Percentiles rank a stretch among this genome's conserved stretches.
Evolutionary conservation across 2,329 filamentous ascomycete species (phyloP).

Genomic region (Tolypocladium cylindrosporum): DNA sequence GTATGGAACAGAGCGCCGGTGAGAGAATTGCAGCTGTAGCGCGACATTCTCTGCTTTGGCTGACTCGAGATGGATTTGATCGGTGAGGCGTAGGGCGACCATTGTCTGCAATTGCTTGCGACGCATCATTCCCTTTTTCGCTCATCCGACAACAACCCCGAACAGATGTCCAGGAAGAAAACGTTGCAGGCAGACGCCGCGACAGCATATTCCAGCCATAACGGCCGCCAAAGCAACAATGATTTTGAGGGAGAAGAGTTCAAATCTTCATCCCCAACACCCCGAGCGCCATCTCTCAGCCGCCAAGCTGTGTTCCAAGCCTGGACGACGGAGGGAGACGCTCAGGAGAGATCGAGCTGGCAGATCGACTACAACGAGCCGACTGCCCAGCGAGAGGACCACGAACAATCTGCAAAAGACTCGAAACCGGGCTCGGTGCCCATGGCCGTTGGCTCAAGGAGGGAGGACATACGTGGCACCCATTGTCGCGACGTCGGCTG

Average conservation of each 20-base stretch:
- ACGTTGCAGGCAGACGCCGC: constrained; percentile 17
- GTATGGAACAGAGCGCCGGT: constrained; percentile 65
- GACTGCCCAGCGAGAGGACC: constrained; percentile 69
- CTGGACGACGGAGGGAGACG: constrained; percentile 46
- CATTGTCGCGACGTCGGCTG: constrained; percentile 32
- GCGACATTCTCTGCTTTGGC: constrained; percentile 86
- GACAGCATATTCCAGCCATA: constrained; percentile 16
- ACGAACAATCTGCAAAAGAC: constrained; percentile 60
- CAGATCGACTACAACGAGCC: constrained; percentile 26
- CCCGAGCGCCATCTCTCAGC: constrained; percentile 53
- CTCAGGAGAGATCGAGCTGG: constrained; percentile 72
- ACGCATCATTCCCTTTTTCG: background rate
- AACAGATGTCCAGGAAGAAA: constrained; percentile 30
- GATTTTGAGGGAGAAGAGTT: constrained; percentile 63
- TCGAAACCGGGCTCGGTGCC: constrained; percentile 38
- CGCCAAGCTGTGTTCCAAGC: constrained; percentile 36
- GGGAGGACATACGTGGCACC: constrained; percentile 43
- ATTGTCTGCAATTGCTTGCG: background rate
- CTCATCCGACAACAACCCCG: constrained; percentile 74
- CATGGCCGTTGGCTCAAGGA: constrained; percentile 26
- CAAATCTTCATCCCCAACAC: constrained; percentile 68
- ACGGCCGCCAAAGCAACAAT: constrained; percentile 47
- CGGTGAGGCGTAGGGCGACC: constrained; percentile 47
- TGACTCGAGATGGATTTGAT: constrained; percentile 80
- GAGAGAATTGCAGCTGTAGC: constrained; percentile 85